Evolutionary conservation across 768 basidiomycete species (phyloP), one percentile per base, ranked within the genome.

Genomic region (Trametes cinnabarina): DNA sequence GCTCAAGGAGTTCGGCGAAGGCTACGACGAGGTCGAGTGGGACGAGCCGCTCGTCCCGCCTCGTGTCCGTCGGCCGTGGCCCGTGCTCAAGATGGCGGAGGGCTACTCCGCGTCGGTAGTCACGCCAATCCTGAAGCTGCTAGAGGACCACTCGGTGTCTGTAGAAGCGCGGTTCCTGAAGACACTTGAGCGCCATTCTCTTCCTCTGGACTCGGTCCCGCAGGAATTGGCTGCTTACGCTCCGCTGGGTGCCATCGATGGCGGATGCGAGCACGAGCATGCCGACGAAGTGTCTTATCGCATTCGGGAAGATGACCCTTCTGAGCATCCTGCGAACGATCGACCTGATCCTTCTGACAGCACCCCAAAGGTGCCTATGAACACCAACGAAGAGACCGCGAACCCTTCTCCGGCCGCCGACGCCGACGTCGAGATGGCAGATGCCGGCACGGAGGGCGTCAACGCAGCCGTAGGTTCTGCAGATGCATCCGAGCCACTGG

Each of bases 1-100:
- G 69, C 65, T 73, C 47, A 43, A 63, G 26, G 70, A 70, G 57
- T 63, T 61, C 40, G 68, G 68, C 35, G 70, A 72, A 51, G 66
- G 67, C 60, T 67, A 65, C 42, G 57, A 58, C 32, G 61, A 65
- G 47, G 11, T 34, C 46, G 48, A 52, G 34, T 63, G 58, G 51
- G 39, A 52, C 34, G 59, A 57, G 50, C 57, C 56, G 11, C 56
- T 64, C 39, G 55, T 56, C 40, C 32, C 25, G 23, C 66, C 66
- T 10, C 62, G 66, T 35, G 39, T 53, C 26, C 56, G 49, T 25
- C 44, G 53, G 28, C 64, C 64, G 19, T 67, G 64, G 61, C 66
- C 64, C 23, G 57, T 67, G 35, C 60, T 67, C 35, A 55, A 30
- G 54, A 46, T 55, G 22, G 25, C 22, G n/a, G 37, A 47, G 10